Evolutionary conservation across 1,139 yeast species (phyloP), one percentile per base, ranked within the genome.

Genomic region (Schwanniomyces etchellsii): DNA sequence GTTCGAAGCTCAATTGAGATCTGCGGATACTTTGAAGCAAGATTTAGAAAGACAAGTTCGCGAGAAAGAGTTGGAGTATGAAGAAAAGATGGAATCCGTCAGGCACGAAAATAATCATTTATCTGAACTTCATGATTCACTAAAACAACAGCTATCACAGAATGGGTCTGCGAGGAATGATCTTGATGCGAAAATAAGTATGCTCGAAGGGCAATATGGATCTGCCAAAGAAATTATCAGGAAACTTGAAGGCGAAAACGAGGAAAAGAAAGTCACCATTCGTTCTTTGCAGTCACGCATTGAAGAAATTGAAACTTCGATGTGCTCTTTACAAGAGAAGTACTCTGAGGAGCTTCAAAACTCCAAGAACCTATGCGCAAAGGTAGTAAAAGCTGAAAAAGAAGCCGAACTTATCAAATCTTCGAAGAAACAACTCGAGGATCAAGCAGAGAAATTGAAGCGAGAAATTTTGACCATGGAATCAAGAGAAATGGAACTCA

Each of bases 41-140:
- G 24, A 30, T 17, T 53, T 60, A 30, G 63, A 50, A 28, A 24
- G 5, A n/a, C 9, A 14, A 17, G 43, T 45, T 5, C 71, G 61
- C 29, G 40, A 65, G 15, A 46, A 45, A 4, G 37, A 49, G 7
- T 33, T 61, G 15, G 45, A 51, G 21, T 47, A 48, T 4, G 53
- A 50, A n/a, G 20, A 20, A 12, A 25, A 28, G 16, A 35, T 44
- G 5, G 42, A 41, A 4, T 36, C 38, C 7, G 36, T 47, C 12
- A 38, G 13, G 34, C 34, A 16, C 21, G 48, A 23, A 32, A 38
- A 24, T 23, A 31, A 24, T 3, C 16, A 31, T 25, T 18, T 32
- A 10, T 18, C 15, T 14, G 30, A 32, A 5, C 27, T 27, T 16
- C n/a, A 20, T 5, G 13, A 24, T 11, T 18, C 24, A 20, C 11